Base-by-base conservation (phyloP, 2,329 filamentous ascomycete genomes). In the Blumeriella jaapii region DNA sequence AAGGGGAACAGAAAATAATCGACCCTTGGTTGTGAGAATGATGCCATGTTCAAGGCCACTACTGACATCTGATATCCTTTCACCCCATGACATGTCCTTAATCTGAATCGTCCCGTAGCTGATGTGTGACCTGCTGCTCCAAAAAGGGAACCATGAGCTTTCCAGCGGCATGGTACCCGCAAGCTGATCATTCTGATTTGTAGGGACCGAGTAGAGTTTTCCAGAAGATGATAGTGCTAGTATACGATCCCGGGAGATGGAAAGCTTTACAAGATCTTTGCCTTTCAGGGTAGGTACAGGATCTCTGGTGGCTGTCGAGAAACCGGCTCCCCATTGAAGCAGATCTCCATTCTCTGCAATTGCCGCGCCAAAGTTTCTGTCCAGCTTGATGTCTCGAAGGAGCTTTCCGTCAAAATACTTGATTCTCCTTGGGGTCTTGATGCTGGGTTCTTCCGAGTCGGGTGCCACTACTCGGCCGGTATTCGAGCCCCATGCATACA, bases 401-500 rank as follows among this genome's bases (percentile, higher is more conserved):
- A 95, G 59, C 58, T 84, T 74, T 18, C 80, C 82, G 52, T 96
- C 78, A 52, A 98, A 96, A 58, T 78, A 91, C 0, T 69, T 48
- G 51, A 96, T 75, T 40, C 86, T 71, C 39, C 79, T 68, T 10
- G 91, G 87, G 2, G 71, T 75, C 61, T 93, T 95, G 56, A 96
- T 67, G 43, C 78, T 71, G 18, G 65, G 63, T 36, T 94, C 86
- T 33, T 79, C 69, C 6, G 82, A 89, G 44, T 81, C 77, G 1
- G 87, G 86, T 26, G 87, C 86, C 23, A 82, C 83, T n/a, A 94
- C 87, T 48, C 71, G 72, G 41, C 86, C 84, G 11, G 66, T 64
- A 52, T 98, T 98, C 12, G 81, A 85, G 0, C 91, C 91, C 89
- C 91, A 98, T 4, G 81, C 76, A 59, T 93, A 96, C 0, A 96